Conservation (phyloP, 2,329 filamentous ascomycete species). For the Cadophora gregata region DNA sequence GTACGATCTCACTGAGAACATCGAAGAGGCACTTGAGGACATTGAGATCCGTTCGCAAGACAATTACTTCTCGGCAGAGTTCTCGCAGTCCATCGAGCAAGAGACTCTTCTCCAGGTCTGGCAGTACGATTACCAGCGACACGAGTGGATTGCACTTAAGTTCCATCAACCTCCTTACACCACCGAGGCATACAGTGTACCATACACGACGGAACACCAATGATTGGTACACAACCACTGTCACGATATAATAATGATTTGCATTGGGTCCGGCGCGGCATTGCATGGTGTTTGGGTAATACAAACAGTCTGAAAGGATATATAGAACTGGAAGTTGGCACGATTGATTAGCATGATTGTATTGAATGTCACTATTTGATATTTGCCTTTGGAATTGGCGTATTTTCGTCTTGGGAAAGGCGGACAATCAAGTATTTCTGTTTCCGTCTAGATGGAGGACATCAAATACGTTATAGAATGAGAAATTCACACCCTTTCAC, state of each 20-base stretch:
- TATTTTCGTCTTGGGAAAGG: not conserved
- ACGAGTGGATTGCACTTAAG: constrained; percentile 7
- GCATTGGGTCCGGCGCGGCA: not conserved
- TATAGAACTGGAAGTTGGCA: constrained; percentile 4
- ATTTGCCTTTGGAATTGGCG: not conserved
- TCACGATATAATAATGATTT: constrained; percentile 5
- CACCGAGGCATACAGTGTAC: not conserved
- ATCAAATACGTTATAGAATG: not conserved
- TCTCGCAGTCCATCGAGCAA: not conserved
- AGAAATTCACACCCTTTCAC: not conserved
- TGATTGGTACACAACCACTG: not conserved
- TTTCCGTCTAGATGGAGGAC: constrained; percentile 4
- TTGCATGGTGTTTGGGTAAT: constrained; percentile 7
- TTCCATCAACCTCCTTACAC: constrained; percentile 8
- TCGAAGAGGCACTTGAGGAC: not conserved
- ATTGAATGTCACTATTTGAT: not conserved
- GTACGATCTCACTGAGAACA: not conserved
- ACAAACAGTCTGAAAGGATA: not conserved
- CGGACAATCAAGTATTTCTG: not conserved
- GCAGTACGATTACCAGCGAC: constrained; percentile 7
- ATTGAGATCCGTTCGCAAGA: constrained; percentile 2
- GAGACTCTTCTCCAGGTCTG: constrained; percentile 8
- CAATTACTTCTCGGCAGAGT: not conserved
- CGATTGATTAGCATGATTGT: not conserved
- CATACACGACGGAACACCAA: not conserved